Evolutionary conservation across 441 rosid genomes (phyloP).

Genomic region (Gossypium davidsonii): DNA sequence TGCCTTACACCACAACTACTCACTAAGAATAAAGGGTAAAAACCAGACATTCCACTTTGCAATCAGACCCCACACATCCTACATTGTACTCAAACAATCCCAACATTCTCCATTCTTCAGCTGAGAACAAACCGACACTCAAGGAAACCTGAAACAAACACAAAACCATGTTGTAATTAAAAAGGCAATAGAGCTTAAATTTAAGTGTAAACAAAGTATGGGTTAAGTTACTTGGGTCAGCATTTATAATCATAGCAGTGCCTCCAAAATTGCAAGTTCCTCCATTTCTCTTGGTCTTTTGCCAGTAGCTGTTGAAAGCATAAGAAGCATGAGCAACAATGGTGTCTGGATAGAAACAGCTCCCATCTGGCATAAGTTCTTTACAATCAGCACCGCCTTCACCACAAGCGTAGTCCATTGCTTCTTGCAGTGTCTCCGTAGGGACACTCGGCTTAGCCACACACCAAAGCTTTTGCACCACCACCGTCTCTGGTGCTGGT

Average conservation of each 20-base stretch:
- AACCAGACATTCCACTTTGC: conserved; percentile 2
- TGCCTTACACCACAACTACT: neutral
- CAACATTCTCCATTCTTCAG: conserved; percentile 26
- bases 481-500: conserved; percentile 14
- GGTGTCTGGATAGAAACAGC: conserved; percentile 43
- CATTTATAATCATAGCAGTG: conserved; percentile 56
- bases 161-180: neutral
- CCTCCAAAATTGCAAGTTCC: conserved; percentile 57
- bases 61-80: conserved; percentile 2
- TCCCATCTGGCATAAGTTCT: conserved; percentile 41
- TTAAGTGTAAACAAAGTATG: neutral
- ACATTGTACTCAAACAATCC: conserved; percentile 9
- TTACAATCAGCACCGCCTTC: conserved; percentile 51
- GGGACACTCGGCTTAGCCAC: conserved; percentile 62
- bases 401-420: conserved; percentile 58
- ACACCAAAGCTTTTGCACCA: conserved; percentile 44
- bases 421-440: conserved; percentile 42
- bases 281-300: conserved; percentile 47
- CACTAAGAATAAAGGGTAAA: too few species aligned
- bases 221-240: conserved; percentile 46
- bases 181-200: too few species aligned
- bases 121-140: conserved; percentile 51
- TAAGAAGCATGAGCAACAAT: conserved; percentile 51
- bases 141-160: conserved; percentile 47
- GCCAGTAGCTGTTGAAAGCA: conserved; percentile 60